A percentile compares a stretch with the other conserved stretches of the same genome.
These are phyloP conservation scores for Cytidiella melzeri DNA, from an alignment of 768 basidiomycete genomes.

Conservation along the genomic window DNA sequence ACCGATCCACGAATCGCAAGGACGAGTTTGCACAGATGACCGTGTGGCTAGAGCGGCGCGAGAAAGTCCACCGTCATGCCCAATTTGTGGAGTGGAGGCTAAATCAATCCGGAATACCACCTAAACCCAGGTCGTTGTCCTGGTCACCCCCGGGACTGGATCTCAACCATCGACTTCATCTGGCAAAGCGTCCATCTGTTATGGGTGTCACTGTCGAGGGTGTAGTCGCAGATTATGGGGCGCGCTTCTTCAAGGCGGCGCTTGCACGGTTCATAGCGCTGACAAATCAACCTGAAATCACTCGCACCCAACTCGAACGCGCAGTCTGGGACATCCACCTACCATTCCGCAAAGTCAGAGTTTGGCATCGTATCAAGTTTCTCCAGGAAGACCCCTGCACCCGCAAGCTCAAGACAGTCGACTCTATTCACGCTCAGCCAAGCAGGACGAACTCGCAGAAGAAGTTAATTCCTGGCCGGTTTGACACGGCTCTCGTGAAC, in stretches of 20 bases:
- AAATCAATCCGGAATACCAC: no score
- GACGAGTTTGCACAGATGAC: constrained; percentile 33
- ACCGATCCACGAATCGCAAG: constrained; percentile 22
- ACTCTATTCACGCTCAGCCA: neutral
- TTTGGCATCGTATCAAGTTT: neutral
- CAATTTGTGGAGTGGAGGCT: no score
- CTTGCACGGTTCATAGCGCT: neutral
- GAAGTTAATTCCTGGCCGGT: neutral
- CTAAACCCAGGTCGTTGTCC: no score
- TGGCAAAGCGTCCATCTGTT: neutral
- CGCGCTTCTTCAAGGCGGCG: neutral
- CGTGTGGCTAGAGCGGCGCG: constrained; percentile 26
- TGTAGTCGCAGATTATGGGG: neutral
- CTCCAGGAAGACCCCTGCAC: neutral
- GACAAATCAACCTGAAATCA: neutral
- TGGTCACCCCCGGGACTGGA: no score
- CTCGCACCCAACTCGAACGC: neutral
- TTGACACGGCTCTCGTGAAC: neutral
- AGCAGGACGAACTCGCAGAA: neutral
- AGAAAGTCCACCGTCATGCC: no score
- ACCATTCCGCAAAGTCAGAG: neutral
- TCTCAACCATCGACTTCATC: neutral
- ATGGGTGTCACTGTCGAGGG: neutral
- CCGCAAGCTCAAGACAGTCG: neutral
- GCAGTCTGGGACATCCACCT: neutral